A percentile compares a stretch with the other conserved stretches of the same genome.
Conservation (phyloP, 31 red algal genomes). For the Odonthalia washingtoniensis region DNA sequence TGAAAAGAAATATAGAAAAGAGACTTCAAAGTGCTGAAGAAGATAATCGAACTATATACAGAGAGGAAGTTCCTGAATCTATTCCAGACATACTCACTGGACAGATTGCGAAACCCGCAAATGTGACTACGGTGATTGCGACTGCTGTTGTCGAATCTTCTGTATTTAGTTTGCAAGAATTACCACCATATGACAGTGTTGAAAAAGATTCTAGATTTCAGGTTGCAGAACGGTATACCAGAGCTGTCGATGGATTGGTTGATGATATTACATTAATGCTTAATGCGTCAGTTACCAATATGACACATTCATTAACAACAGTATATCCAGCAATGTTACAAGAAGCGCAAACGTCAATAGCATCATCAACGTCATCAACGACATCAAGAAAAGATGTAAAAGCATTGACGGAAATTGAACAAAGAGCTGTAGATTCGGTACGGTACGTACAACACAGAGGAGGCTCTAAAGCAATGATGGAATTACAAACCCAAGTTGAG, state of each 20-base stretch:
- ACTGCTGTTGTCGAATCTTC: constrained; percentile 42
- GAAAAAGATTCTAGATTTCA: constrained; percentile 35
- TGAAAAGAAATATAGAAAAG: constrained; percentile 23
- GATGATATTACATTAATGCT: constrained; percentile 32
- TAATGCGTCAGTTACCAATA: constrained; percentile 43
- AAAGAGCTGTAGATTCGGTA: constrained; percentile 52
- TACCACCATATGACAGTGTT: constrained; percentile 49
- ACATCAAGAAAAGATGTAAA: neutral
- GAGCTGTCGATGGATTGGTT: constrained; percentile 54
- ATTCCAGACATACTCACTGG: constrained; percentile 31
- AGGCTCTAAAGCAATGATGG: constrained; percentile 39
- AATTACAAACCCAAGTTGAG: constrained; percentile 60
- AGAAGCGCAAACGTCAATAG: neutral
- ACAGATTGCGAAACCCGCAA: constrained; percentile 55
- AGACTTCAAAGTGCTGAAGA: constrained; percentile 48
- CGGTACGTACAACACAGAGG: constrained; percentile 44
- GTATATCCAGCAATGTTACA: constrained; percentile 27
- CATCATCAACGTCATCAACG: neutral
- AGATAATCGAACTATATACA: constrained; percentile 67
- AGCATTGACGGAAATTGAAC: constrained; percentile 39
- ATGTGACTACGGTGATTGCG: constrained; percentile 17
- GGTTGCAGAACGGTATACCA: constrained; percentile 46
- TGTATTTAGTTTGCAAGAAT: constrained; percentile 19
- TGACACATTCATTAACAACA: constrained; percentile 32
- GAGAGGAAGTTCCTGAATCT: constrained; percentile 35